Evolutionary conservation across 495 filamentous ascomycete species (phyloP).

Genomic region (Cairneyella variabilis): DNA sequence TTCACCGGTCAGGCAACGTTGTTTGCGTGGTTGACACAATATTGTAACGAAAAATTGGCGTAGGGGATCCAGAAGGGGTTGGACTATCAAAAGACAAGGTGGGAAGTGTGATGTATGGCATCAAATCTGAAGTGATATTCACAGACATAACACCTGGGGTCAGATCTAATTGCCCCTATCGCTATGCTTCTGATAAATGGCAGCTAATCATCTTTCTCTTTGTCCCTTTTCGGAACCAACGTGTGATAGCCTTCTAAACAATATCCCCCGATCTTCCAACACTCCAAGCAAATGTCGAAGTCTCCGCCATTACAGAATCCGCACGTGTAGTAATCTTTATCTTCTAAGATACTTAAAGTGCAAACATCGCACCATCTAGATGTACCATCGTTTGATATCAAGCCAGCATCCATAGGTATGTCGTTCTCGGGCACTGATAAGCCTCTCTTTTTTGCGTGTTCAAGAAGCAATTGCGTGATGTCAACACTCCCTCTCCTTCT

Average conservation of each 20-base stretch:
- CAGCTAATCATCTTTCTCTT: too few relatives aligned
- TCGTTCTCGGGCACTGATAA: neutral
- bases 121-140: too few relatives aligned
- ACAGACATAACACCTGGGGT: too few relatives aligned
- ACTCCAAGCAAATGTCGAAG: neutral
- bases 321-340: neutral
- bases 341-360: neutral
- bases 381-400: neutral
- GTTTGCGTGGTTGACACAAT: too few relatives aligned
- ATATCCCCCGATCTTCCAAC: neutral
- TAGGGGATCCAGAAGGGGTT: too few relatives aligned
- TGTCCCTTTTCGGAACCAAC: too few relatives aligned
- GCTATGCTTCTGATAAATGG: too few relatives aligned
- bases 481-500: neutral
- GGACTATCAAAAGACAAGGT: too few relatives aligned
- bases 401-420: neutral
- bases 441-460: neutral
- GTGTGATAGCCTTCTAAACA: neutral
- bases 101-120: too few relatives aligned
- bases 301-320: neutral
- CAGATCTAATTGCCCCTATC: too few relatives aligned
- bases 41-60: too few relatives aligned
- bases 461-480: neutral
- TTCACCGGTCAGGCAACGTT: too few relatives aligned
- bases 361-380: slow-evolving; percentile 4